Evolutionary conservation across 2,329 filamentous ascomycete genomes (phyloP).

Genomic region (Parastagonospora avenae): DNA sequence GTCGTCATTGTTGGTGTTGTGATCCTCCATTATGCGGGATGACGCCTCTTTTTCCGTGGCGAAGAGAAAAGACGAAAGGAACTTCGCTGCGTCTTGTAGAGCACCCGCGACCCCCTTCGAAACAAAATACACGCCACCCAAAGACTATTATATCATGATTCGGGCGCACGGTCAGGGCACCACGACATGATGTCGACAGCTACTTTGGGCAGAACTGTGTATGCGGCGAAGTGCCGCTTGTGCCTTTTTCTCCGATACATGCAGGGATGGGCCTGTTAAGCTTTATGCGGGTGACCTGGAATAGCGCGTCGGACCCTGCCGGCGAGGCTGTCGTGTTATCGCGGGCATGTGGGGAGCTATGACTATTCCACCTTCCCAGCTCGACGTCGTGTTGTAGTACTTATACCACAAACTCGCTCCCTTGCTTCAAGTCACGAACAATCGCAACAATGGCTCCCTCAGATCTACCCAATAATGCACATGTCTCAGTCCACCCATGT

Average conservation of each 20-base stretch:
- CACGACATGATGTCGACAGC: neutral
- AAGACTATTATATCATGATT: neutral
- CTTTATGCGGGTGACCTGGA: constrained; percentile 4
- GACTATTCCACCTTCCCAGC: neutral
- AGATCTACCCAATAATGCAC: constrained; percentile 61
- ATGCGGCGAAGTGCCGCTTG: neutral
- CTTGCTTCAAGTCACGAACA: neutral
- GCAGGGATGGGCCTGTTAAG: constrained; percentile 5
- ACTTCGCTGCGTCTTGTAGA: too few relatives aligned
- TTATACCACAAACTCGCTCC: neutral
- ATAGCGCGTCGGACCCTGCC: neutral
- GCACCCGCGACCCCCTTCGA: too few relatives aligned
- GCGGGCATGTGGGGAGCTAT: constrained; percentile 1
- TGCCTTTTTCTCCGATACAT: neutral
- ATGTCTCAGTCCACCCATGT: constrained; percentile 85
- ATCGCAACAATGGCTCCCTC: constrained; percentile 31
- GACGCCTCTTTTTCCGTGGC: constrained; percentile 4
- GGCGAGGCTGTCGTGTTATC: neutral
- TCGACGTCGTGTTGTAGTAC: neutral
- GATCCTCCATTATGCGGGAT: constrained; percentile 8
- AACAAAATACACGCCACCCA: too few relatives aligned
- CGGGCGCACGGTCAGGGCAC: neutral
- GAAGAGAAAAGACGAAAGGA: too few relatives aligned
- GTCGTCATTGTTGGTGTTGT: constrained; percentile 17
- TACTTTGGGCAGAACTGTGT: neutral